These are phyloP conservation scores for Phytophthora podocarpi DNA, from an alignment of 352 stramenopile genomes.

Conservation along the genomic window DNA sequence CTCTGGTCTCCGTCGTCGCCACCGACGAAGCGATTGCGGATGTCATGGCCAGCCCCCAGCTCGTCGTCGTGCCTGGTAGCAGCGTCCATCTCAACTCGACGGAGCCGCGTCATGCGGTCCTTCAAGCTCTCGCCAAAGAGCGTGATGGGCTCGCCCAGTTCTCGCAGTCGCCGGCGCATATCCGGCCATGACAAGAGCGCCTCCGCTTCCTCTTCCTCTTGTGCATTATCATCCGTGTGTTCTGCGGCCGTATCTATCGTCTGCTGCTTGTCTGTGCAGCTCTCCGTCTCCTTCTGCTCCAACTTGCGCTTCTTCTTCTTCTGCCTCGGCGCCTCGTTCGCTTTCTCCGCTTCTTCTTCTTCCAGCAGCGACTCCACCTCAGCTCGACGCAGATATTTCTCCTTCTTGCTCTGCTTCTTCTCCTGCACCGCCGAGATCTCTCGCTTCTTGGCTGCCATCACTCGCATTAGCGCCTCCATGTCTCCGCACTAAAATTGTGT, in stretches of 20 bases:
- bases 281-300: slow-evolving; percentile 16
- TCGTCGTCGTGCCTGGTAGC: slow-evolving; percentile 72
- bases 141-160: slow-evolving; percentile 83
- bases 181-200: slow-evolving; percentile 67
- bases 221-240: neutral
- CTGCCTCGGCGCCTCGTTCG: slow-evolving; percentile 25
- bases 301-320: slow-evolving; percentile 63
- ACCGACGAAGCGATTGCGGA: slow-evolving; percentile 78
- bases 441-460: slow-evolving; percentile 86
- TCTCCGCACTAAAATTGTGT: neutral
- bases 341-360: slow-evolving; percentile 20
- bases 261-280: neutral
- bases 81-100: slow-evolving; percentile 63
- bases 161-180: slow-evolving; percentile 80
- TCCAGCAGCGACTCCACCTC: slow-evolving; percentile 75
- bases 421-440: slow-evolving; percentile 64
- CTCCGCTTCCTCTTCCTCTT: slow-evolving; percentile 18
- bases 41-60: slow-evolving; percentile 73
- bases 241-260: neutral
- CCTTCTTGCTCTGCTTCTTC: slow-evolving; percentile 51
- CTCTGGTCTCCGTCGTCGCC: slow-evolving; percentile 34
- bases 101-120: slow-evolving; percentile 72
- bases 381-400: slow-evolving; percentile 81
- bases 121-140: slow-evolving; percentile 86
- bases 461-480: slow-evolving; percentile 76